phyloP scores from a whole-genome alignment of 2,329 filamentous ascomycete species.

The Coniochaeta pulveracea region DNA sequence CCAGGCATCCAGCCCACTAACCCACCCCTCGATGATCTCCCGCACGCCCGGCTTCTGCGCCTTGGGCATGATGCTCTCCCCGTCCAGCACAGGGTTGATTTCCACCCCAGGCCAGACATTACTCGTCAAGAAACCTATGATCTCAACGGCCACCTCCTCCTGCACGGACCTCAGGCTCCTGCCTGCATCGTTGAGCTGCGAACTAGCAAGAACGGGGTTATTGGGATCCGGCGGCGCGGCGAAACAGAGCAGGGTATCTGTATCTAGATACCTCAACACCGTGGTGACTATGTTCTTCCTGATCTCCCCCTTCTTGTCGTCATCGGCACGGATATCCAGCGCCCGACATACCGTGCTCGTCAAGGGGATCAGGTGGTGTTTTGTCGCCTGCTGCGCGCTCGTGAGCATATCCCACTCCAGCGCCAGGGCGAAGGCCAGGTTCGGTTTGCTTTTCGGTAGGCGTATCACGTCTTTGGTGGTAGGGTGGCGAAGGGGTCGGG shows the following conservation, averaged over 20 bases:
- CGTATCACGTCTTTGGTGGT: slow-evolving; percentile 59
- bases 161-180: slow-evolving; percentile 64
- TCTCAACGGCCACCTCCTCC: slow-evolving; percentile 53
- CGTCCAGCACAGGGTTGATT: slow-evolving; percentile 70
- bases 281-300: slow-evolving; percentile 54
- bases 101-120: slow-evolving; percentile 76
- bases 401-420: slow-evolving; percentile 86
- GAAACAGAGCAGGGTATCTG: slow-evolving; percentile 90
- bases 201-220: slow-evolving; percentile 15
- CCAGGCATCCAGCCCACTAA: slow-evolving; percentile 58
- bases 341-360: slow-evolving; percentile 79
- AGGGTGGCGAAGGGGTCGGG: slow-evolving; percentile 67
- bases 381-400: slow-evolving; percentile 72
- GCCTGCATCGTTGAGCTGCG: slow-evolving; percentile 27
- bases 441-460: slow-evolving; percentile 63
- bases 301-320: slow-evolving; percentile 41
- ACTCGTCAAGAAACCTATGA: slow-evolving; percentile 59
- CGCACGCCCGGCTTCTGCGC: slow-evolving; percentile 63
- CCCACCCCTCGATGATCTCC: slow-evolving; percentile 68
- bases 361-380: slow-evolving; percentile 79
- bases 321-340: slow-evolving; percentile 65
- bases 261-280: slow-evolving; percentile 78
- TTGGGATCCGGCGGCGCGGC: slow-evolving; percentile 43
- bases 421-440: slow-evolving; percentile 76
- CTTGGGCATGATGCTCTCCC: slow-evolving; percentile 63